A percentile compares a stretch with the other conserved stretches of the same genome.
These are phyloP conservation scores for Komagataea norvegica DNA, from an alignment of 1,139 yeast species.

Conservation along the genomic window DNA sequence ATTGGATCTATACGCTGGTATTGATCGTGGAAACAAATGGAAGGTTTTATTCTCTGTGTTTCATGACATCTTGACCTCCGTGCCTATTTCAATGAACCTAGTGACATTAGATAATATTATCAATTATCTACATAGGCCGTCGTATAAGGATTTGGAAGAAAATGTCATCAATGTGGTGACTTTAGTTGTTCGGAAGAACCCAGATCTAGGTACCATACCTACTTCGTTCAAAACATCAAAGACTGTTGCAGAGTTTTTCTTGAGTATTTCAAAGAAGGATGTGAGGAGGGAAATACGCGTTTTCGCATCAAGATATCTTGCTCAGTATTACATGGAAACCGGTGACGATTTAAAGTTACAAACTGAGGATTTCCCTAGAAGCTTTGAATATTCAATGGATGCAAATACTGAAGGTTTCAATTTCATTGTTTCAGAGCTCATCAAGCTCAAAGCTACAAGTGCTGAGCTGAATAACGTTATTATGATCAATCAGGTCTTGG, in stretches of 20 bases:
- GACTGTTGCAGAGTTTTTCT: conserved; percentile 27
- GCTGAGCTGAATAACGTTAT: conserved; percentile 9
- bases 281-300: conserved; percentile 27
- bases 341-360: conserved; percentile 27
- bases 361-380: conserved; percentile 12
- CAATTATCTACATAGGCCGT: conserved; percentile 10
- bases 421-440: conserved; percentile 24
- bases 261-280: conserved; percentile 12
- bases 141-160: conserved; percentile 3
- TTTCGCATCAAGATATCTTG: conserved; percentile 44
- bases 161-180: conserved; percentile 19
- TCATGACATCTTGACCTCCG: conserved; percentile 9
- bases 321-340: conserved; percentile 33
- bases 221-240: conserved; percentile 11
- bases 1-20: not conserved
- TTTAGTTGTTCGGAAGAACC: conserved; percentile 12
- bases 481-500: conserved; percentile 18
- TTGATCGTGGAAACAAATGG: conserved; percentile 13
- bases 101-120: conserved; percentile 1
- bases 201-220: conserved; percentile 8
- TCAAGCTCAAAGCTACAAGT: conserved; percentile 6
- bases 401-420: conserved; percentile 15
- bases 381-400: conserved; percentile 17
- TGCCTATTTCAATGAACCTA: conserved; percentile 6
- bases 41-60: conserved; percentile 12